Evolutionary conservation across 805 yeast species (phyloP).

Genomic region (Schwanniomyces polymorphus): DNA sequence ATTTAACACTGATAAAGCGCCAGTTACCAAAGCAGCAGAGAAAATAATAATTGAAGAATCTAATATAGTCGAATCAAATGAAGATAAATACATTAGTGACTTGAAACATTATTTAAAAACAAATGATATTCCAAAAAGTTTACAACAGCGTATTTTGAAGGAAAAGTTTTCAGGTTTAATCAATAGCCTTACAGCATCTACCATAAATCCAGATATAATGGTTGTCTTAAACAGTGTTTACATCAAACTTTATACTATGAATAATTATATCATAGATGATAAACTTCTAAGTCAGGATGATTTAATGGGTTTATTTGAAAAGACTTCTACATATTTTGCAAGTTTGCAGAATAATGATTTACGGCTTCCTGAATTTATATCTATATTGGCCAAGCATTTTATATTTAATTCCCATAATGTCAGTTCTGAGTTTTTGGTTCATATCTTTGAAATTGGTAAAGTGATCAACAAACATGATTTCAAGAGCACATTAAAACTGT

Average conservation of each 20-base stretch:
- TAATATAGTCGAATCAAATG: background rate
- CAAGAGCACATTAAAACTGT: constrained; percentile 5
- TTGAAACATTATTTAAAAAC: constrained; percentile 27
- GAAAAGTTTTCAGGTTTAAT: constrained; percentile 18
- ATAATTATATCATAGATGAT: constrained; percentile 6
- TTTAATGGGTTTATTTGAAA: constrained; percentile 14
- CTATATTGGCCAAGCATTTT: constrained; percentile 20
- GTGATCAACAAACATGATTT: constrained; percentile 2
- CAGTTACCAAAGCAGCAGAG: background rate
- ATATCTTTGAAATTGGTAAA: constrained; percentile 28
- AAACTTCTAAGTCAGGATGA: constrained; percentile 7
- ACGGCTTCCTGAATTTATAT: constrained; percentile 28
- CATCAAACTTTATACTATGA: constrained; percentile 14
- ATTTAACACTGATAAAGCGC: constrained; percentile 4
- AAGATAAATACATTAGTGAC: constrained; percentile 8
- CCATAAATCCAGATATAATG: constrained; percentile 10
- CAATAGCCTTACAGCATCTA: constrained; percentile 4
- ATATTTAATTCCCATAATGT: constrained; percentile 10
- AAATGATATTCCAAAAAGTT: constrained; percentile 20
- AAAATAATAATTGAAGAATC: constrained; percentile 8
- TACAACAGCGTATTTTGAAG: constrained; percentile 16
- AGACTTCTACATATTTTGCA: constrained; percentile 9
- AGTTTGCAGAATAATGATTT: constrained; percentile 3
- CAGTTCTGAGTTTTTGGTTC: constrained; percentile 20
- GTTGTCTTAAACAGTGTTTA: constrained; percentile 19